phyloP scores from a whole-genome alignment of 805 yeast genomes.

The Wickerhamomyces bovis region DNA sequence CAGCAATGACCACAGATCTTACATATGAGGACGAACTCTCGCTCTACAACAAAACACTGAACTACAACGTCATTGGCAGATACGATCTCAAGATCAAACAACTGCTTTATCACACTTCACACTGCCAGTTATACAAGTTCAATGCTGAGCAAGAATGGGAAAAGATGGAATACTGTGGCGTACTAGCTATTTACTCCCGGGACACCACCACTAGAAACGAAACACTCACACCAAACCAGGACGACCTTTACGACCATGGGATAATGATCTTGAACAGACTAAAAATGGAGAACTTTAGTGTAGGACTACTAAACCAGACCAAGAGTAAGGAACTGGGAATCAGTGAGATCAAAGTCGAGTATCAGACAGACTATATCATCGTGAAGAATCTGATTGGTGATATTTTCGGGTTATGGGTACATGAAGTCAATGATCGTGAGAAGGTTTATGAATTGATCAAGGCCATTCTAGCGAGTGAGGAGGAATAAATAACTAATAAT shows the following conservation, averaged over 20 bases:
- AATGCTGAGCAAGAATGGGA: conserved; percentile 58
- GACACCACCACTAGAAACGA: conserved; percentile 19
- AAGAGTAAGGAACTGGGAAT: conserved; percentile 33
- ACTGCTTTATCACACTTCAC: conserved; percentile 61
- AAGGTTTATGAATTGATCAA: conserved; percentile 44
- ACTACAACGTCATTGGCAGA: conserved; percentile 70
- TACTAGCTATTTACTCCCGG: conserved; percentile 58
- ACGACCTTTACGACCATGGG: conserved; percentile 51
- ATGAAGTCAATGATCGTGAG: conserved; percentile 59
- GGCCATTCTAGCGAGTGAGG: conserved; percentile 10
- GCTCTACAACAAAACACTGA: conserved; percentile 60
- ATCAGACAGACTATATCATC: conserved; percentile 63
- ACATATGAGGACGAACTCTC: conserved; percentile 26
- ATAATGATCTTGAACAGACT: conserved; percentile 61
- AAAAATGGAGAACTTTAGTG: conserved; percentile 63
- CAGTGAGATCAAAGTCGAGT: conserved; percentile 56
- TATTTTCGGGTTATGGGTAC: conserved; percentile 75
- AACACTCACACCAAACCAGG: conserved; percentile 18
- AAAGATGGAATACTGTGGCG: conserved; percentile 65
- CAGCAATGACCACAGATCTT: background rate
- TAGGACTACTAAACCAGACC: conserved; percentile 59
- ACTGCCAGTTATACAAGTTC: conserved; percentile 65
- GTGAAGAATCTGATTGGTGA: conserved; percentile 63
- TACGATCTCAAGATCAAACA: conserved; percentile 71
- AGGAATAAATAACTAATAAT: background rate